Evolutionary conservation across 495 filamentous ascomycete genomes (phyloP).

Genomic region (Penicillium salamii): DNA sequence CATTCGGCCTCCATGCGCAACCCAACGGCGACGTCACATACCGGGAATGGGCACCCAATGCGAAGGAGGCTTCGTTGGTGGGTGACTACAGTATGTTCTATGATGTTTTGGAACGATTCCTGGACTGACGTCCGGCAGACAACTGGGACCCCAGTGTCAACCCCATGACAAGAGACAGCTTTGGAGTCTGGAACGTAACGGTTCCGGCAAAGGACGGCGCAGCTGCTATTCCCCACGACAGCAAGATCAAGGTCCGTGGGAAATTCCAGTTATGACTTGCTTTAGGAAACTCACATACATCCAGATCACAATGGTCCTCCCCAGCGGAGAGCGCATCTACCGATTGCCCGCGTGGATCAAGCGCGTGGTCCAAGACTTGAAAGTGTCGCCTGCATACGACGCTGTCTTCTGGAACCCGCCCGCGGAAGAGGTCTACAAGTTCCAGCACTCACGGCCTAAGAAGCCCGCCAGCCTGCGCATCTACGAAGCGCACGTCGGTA

Average conservation of each 20-base stretch:
- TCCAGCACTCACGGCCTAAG: slow-evolving; percentile 78
- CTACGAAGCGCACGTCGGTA: slow-evolving; percentile 97
- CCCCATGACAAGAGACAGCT: slow-evolving; percentile 79
- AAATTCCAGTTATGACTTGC: too few species aligned
- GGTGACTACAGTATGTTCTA: slow-evolving; percentile 84
- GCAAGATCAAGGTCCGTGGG: slow-evolving; percentile 78
- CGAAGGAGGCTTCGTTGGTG: slow-evolving; percentile 76
- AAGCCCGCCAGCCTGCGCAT: slow-evolving; percentile 85
- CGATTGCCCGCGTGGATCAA: slow-evolving; percentile 95
- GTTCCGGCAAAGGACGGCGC: slow-evolving; percentile 72
- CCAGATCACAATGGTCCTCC: slow-evolving; percentile 82
- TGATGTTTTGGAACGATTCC: slow-evolving; percentile 7
- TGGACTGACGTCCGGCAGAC: slow-evolving; percentile 57
- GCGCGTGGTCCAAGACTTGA: slow-evolving; percentile 89
- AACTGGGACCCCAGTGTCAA: slow-evolving; percentile 81
- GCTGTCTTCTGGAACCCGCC: slow-evolving; percentile 97
- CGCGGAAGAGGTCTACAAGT: slow-evolving; percentile 65
- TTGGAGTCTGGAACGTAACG: slow-evolving; percentile 83
- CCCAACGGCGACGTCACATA: slow-evolving; percentile 84
- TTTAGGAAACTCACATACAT: too few species aligned
- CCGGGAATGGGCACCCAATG: slow-evolving; percentile 95
- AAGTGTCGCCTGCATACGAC: slow-evolving; percentile 86
- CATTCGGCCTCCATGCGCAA: slow-evolving; percentile 75
- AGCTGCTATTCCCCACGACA: slow-evolving; percentile 83
- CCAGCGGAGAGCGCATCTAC: slow-evolving; percentile 76